Evolutionary conservation across 805 yeast genomes (phyloP).

Genomic region (Candida methanosorbosa): DNA sequence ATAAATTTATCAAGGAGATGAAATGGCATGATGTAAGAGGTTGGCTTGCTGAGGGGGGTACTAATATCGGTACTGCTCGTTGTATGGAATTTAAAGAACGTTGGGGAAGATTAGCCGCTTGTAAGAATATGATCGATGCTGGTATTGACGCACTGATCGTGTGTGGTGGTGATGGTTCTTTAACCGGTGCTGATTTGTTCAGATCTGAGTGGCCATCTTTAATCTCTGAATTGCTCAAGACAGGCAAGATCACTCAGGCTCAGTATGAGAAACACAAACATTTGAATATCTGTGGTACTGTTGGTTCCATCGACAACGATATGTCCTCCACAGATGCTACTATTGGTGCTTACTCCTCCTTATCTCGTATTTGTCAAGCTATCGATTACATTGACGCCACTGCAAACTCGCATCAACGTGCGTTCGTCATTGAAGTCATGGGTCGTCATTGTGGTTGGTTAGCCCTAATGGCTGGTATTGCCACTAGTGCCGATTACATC

Average conservation of each 20-base stretch:
- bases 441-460: conserved; percentile 99
- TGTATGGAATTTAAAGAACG: conserved; percentile 80
- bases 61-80: conserved; percentile 93
- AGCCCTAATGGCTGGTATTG: conserved; percentile 94
- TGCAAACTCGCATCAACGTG: conserved; percentile 94
- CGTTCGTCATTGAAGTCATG: conserved; percentile 97
- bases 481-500: conserved; percentile 92
- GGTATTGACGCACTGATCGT: conserved; percentile 95
- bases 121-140: conserved; percentile 70
- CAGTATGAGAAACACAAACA: conserved; percentile 55
- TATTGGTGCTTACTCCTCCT: conserved; percentile 91
- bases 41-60: conserved; percentile 88
- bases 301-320: conserved; percentile 96
- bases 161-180: conserved; percentile 98
- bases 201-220: conserved; percentile 92
- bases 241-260: conserved; percentile 46
- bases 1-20: conserved; percentile 61
- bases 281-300: conserved; percentile 86
- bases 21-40: conserved; percentile 94
- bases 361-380: conserved; percentile 87
- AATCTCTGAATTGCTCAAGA: conserved; percentile 57
- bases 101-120: conserved; percentile 74
- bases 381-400: conserved; percentile 97
- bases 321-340: conserved; percentile 97
- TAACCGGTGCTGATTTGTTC: conserved; percentile 95